Evolutionary conservation across 2,329 filamentous ascomycete species (phyloP).

Genomic region (Ophidiomyces ophidiicola): DNA sequence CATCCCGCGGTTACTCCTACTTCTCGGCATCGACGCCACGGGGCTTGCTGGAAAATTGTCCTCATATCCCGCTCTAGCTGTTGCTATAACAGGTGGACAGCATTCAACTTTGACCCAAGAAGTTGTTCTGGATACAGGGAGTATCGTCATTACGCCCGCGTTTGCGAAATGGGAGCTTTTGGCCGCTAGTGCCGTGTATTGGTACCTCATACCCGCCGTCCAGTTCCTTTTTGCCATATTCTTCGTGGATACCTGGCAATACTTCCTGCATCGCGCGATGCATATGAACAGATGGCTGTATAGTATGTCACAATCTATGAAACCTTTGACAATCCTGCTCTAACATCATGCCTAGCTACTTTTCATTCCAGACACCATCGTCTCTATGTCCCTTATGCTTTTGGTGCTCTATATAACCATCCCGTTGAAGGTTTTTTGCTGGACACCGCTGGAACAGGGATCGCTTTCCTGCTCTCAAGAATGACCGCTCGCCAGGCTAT

Average conservation of each 20-base stretch:
- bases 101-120: constrained; percentile 60
- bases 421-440: constrained; percentile 87
- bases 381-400: constrained; percentile 94
- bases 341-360: constrained; percentile 43
- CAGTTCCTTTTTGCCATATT: constrained; percentile 65
- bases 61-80: constrained; percentile 60
- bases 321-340: background rate
- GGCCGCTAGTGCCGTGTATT: constrained; percentile 67
- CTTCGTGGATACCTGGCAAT: constrained; percentile 93
- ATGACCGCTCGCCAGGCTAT: constrained; percentile 82
- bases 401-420: constrained; percentile 93
- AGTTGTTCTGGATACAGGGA: constrained; percentile 41
- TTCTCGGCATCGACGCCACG: constrained; percentile 64
- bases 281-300: constrained; percentile 97
- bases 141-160: constrained; percentile 45
- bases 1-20: constrained; percentile 58
- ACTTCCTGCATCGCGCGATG: constrained; percentile 93
- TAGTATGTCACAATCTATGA: constrained; percentile 46
- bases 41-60: constrained; percentile 65
- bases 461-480: constrained; percentile 67
- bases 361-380: constrained; percentile 95
- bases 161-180: constrained; percentile 76
- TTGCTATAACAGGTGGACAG: constrained; percentile 63
- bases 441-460: constrained; percentile 74
- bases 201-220: constrained; percentile 58